Evolutionary conservation across 169 alveolate genomes (phyloP).

Genomic region (Plasmodium gaboni): DNA sequence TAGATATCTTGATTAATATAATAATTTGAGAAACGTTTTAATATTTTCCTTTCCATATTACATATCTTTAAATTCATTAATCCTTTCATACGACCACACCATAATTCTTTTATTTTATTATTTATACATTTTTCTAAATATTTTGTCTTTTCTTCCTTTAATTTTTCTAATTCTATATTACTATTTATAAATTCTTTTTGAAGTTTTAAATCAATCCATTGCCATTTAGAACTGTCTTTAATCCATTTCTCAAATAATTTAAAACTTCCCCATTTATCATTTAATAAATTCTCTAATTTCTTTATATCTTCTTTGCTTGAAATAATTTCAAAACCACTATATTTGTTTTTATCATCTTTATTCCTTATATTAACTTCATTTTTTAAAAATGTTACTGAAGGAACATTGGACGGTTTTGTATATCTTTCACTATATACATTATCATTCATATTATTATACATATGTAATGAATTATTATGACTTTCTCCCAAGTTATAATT

Average conservation of each 20-base stretch:
- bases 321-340: conserved; percentile 52
- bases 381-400: too few relatives aligned
- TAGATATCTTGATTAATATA: conserved; percentile 22
- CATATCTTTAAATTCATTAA: conserved; percentile 50
- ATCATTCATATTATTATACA: too few relatives aligned
- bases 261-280: conserved; percentile 73
- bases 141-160: conserved; percentile 61
- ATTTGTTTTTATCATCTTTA: neutral
- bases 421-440: too few relatives aligned
- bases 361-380: neutral
- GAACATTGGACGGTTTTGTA: too few relatives aligned
- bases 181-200: conserved; percentile 54
- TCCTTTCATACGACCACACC: conserved; percentile 75
- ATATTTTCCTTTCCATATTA: conserved; percentile 48
- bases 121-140: conserved; percentile 63
- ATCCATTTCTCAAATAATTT: conserved; percentile 67
- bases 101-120: conserved; percentile 68
- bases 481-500: too few relatives aligned
- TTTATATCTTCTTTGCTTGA: conserved; percentile 54
- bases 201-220: conserved; percentile 69
- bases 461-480: too few relatives aligned
- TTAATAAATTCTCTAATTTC: conserved; percentile 35
- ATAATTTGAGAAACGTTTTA: conserved; percentile 28
- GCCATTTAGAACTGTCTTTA: conserved; percentile 70
- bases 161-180: conserved; percentile 53